phyloP scores from a whole-genome alignment of 2,329 filamentous ascomycete species.

The Acarospora socialis region DNA sequence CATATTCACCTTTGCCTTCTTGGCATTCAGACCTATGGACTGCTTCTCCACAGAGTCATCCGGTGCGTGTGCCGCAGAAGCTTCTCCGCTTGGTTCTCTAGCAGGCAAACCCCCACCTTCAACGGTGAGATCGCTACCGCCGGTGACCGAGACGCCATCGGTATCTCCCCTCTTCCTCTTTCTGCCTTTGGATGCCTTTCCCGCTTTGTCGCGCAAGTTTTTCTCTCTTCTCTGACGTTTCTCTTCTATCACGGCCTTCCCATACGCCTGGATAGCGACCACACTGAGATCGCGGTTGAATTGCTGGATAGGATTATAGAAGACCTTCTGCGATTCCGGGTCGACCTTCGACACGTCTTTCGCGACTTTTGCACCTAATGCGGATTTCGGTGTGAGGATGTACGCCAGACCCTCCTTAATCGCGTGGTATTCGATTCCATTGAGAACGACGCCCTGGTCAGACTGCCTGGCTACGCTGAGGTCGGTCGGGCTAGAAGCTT shows the following conservation, averaged over 20 bases:
- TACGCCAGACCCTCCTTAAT: slow-evolving; percentile 54
- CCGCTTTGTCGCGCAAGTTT: slow-evolving; percentile 7
- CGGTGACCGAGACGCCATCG: slow-evolving; percentile 6
- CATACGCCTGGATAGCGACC: slow-evolving; percentile 79
- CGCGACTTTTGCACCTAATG: slow-evolving; percentile 18
- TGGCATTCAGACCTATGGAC: no score
- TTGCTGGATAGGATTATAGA: slow-evolving; percentile 98
- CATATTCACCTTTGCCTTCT: no score
- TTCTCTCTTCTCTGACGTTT: slow-evolving; percentile 24
- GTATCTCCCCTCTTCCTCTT: slow-evolving; percentile 19
- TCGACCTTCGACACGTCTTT: slow-evolving; percentile 38
- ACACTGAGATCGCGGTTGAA: slow-evolving; percentile 96
- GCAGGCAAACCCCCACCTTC: background rate
- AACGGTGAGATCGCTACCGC: slow-evolving; percentile 10
- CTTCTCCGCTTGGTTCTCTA: background rate
- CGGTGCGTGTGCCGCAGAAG: no score
- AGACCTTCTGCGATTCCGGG: slow-evolving; percentile 60
- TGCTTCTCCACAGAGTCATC: no score
- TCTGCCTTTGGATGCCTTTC: slow-evolving; percentile 8
- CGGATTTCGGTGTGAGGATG: slow-evolving; percentile 47
- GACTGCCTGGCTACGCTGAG: no score
- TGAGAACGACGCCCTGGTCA: no score
- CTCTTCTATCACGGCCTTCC: slow-evolving; percentile 42
- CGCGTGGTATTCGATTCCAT: slow-evolving; percentile 42
- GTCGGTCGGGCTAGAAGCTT: no score